Evolutionary conservation across 805 yeast species (phyloP), one percentile per base, ranked within the genome.

Genomic region (Candida sonorensis): DNA sequence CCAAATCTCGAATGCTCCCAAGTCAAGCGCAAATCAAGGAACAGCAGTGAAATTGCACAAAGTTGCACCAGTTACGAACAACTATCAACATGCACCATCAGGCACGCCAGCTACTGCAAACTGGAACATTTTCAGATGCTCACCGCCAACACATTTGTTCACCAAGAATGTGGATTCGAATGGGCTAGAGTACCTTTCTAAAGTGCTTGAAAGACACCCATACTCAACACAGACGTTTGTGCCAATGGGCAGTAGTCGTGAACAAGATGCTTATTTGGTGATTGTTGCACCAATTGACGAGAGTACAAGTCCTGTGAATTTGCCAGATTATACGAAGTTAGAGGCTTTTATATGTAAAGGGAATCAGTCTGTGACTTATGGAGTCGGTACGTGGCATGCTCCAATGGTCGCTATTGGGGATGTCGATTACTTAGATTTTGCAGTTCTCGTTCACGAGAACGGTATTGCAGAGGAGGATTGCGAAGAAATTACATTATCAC

Each of bases 361-460:
- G 0, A 79, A 83, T 52, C 95, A 87, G 50, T 83, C 95, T 0
- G 86, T 88, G 4, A 88, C 96, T 0, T 87, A 87, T 53, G 94
- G 87, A 0, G 73, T 70, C 10, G 85, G 81, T 1, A 73, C 80
- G 4, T 88, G 97, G 97, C 97, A 88, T 53, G 95, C 97, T 0
- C 97, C 97, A 3, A 88, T 88, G 97, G 80, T 90, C 15, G 90
- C 85, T 2, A 55, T 86, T 8, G 80, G 77, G 21, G 75, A 71
- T 17, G 61, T 62, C 4, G 39, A 31, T 4, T 39, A 48, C 23
- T 59, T 79, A 10, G 95, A 90, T 50, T 90, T 88, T 59, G 88
- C 85, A 3, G 97, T 90, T n/a, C 61, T 87, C 33, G 79, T 85
- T 20, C 81, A 81, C 51, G 97, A 88, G 47, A 84, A 83, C 42